Percentiles rank a stretch among this genome's conserved stretches.
Evolutionary conservation across 805 yeast genomes (phyloP).

Genomic region (Torulaspora gathmanii): DNA sequence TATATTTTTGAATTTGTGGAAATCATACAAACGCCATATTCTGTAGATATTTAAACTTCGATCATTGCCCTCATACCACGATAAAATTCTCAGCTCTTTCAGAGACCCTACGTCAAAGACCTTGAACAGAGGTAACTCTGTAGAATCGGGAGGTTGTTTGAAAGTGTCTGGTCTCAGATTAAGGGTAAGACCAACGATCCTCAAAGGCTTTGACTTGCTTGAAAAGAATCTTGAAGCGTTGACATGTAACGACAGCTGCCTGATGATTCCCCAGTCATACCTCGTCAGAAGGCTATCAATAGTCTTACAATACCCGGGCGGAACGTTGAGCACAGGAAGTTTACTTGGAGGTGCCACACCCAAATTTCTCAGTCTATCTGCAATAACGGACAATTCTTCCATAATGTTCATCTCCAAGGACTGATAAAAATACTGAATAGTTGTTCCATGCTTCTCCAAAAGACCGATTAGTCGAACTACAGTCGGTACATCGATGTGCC

Average conservation of each 20-base stretch:
- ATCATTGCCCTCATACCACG: slow-evolving; percentile 36
- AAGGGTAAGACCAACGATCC: slow-evolving; percentile 23
- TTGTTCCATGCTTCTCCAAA: slow-evolving; percentile 16
- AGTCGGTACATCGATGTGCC: slow-evolving; percentile 26
- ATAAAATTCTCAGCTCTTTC: slow-evolving; percentile 34
- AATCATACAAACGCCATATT: slow-evolving; percentile 28
- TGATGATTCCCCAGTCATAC: slow-evolving; percentile 22
- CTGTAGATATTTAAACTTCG: slow-evolving; percentile 23
- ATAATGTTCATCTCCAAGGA: slow-evolving; percentile 22
- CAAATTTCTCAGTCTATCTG: slow-evolving; percentile 19
- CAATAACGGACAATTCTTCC: slow-evolving; percentile 13
- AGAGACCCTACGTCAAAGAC: slow-evolving; percentile 32
- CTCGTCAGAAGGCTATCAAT: slow-evolving; percentile 11
- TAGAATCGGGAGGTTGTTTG: slow-evolving; percentile 7
- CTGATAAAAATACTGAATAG: slow-evolving; percentile 25
- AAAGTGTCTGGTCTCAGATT: slow-evolving; percentile 31
- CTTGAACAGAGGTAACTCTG: slow-evolving; percentile 23
- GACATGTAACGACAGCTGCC: slow-evolving; percentile 25
- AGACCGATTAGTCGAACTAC: slow-evolving; percentile 18
- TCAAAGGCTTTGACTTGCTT: slow-evolving; percentile 18
- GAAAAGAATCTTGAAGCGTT: slow-evolving; percentile 26
- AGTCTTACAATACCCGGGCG: slow-evolving; percentile 16
- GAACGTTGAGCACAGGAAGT: slow-evolving; percentile 20
- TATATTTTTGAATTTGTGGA: slow-evolving; percentile 31
- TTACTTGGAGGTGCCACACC: slow-evolving; percentile 27